phyloP scores from a whole-genome alignment of 805 yeast genomes.

The Millerago galiae region DNA sequence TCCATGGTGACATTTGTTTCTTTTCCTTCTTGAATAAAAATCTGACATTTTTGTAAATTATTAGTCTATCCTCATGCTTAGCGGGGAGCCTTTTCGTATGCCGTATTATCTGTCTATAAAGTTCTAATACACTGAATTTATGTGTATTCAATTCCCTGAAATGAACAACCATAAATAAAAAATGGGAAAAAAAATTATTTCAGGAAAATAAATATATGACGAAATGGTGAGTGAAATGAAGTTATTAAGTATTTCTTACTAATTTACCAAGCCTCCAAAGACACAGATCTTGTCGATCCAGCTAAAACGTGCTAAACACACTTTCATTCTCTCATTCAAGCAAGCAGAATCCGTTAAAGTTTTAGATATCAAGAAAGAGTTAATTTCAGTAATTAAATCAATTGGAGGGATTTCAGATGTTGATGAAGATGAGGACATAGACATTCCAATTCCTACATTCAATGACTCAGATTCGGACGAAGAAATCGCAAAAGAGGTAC shows the following conservation, averaged over 20 bases:
- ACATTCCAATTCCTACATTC: slow-evolving; percentile 34
- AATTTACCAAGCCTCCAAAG: slow-evolving; percentile 2
- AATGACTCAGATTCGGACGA: slow-evolving; percentile 27
- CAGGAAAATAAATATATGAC: background rate
- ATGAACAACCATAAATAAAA: slow-evolving; percentile 22
- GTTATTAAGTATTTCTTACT: background rate
- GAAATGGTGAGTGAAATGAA: slow-evolving; percentile 4
- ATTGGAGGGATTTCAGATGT: slow-evolving; percentile 38
- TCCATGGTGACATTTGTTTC: slow-evolving; percentile 17
- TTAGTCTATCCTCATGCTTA: background rate
- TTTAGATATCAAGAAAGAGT: slow-evolving; percentile 22
- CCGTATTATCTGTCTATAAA: slow-evolving; percentile 27
- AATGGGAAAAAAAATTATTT: background rate
- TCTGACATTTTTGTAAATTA: background rate
- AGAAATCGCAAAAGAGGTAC: slow-evolving; percentile 3
- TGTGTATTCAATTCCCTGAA: slow-evolving; percentile 26
- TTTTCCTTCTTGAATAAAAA: slow-evolving; percentile 9
- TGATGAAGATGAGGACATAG: slow-evolving; percentile 24
- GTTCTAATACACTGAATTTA: slow-evolving; percentile 21
- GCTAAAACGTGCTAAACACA: slow-evolving; percentile 30
- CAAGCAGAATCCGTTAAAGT: slow-evolving; percentile 14
- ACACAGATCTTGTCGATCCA: slow-evolving; percentile 12
- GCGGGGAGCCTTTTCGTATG: slow-evolving; percentile 10
- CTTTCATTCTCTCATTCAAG: slow-evolving; percentile 24
- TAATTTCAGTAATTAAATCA: slow-evolving; percentile 34